These are phyloP conservation scores for Paxillus ammoniavirescens DNA, from an alignment of 768 basidiomycete genomes.

Conservation along the genomic window DNA sequence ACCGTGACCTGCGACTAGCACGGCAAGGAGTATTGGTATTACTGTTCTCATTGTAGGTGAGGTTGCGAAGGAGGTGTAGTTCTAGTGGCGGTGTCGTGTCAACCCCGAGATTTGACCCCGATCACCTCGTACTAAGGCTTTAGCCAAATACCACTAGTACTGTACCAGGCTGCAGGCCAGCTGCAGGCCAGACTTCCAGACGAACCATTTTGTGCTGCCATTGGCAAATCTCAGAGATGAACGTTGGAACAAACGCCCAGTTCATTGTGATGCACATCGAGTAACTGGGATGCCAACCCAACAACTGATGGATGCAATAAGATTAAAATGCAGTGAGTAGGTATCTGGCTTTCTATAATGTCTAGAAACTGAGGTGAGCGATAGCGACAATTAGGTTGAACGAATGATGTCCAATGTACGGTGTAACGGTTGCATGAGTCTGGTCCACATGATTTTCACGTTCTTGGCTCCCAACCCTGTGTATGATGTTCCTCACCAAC, in stretches of 20 bases:
- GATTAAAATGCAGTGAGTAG: constrained; percentile 3
- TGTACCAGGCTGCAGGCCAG: no score
- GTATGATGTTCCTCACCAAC: neutral
- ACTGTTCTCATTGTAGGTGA: constrained; percentile 45
- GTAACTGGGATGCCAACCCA: neutral
- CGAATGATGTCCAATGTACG: neutral
- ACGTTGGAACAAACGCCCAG: neutral
- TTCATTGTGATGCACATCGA: neutral
- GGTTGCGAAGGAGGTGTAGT: neutral
- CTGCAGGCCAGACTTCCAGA: no score
- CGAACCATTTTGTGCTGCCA: no score
- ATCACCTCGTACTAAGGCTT: no score
- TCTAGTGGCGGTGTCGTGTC: neutral
- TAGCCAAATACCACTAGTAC: no score
- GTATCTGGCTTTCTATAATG: neutral
- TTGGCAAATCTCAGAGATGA: no score
- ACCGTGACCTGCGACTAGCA: constrained; percentile 52
- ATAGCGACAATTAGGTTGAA: neutral
- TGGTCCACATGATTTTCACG: neutral
- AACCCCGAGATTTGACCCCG: no score
- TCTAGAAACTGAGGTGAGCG: neutral
- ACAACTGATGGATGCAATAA: neutral
- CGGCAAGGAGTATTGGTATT: constrained; percentile 37
- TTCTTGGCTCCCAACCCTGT: constrained; percentile 2
- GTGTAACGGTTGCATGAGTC: neutral